phyloP scores from a whole-genome alignment of 2,329 filamentous ascomycete species.

The Penicillium sp. region DNA sequence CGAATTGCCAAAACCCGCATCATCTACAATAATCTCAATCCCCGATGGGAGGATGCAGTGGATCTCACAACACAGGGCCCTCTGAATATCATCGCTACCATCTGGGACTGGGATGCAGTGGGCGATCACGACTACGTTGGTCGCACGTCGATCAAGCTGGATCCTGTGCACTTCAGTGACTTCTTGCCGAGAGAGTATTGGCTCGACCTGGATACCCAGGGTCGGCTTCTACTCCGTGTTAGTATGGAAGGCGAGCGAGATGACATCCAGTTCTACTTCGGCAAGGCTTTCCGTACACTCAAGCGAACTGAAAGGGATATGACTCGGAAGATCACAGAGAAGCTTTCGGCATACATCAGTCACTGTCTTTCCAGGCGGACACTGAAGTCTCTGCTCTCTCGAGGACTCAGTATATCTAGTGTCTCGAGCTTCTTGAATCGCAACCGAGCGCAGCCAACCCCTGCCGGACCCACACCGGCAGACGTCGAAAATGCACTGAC shows the following conservation, averaged over 20 bases:
- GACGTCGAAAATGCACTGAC: constrained; percentile 75
- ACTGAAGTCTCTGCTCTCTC: constrained; percentile 63
- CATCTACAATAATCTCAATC: constrained; percentile 80
- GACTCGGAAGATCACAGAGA: constrained; percentile 95
- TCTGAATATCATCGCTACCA: constrained; percentile 87
- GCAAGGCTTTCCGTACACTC: constrained; percentile 87
- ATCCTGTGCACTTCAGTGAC: constrained; percentile 92
- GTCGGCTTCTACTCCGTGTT: constrained; percentile 75
- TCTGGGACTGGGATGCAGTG: constrained; percentile 97
- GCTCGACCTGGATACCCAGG: constrained; percentile 94
- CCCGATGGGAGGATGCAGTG: constrained; percentile 92
- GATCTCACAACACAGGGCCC: constrained; percentile 89
- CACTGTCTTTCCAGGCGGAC: constrained; percentile 76
- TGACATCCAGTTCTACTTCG: constrained; percentile 97
- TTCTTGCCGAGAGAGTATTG: constrained; percentile 94
- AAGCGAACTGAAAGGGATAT: constrained; percentile 96
- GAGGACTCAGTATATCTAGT: constrained; percentile 62
- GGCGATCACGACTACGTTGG: constrained; percentile 97
- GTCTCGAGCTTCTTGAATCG: constrained; percentile 61
- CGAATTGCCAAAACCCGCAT: constrained; percentile 88
- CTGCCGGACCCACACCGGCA: constrained; percentile 54
- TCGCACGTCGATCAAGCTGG: constrained; percentile 92
- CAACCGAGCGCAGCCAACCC: constrained; percentile 41
- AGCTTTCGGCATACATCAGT: constrained; percentile 91
- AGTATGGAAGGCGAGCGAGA: constrained; percentile 98